phyloP scores from a whole-genome alignment of 371 early-diverging fungal genomes.

The Circinella minor region DNA sequence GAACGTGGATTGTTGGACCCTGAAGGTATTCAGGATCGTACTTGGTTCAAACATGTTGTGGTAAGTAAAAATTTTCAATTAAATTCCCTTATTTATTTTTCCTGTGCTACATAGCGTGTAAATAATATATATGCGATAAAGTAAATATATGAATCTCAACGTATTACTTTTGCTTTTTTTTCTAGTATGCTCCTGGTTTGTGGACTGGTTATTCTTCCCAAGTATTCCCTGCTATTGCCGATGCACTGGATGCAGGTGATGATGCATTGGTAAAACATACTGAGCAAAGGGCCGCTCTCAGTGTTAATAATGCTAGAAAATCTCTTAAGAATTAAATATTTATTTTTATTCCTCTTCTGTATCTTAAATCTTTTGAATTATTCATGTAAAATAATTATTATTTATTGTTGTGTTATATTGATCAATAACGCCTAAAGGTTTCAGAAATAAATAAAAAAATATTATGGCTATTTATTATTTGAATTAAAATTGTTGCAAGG shows the following conservation, averaged over 20 bases:
- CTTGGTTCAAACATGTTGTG: constrained; percentile 69
- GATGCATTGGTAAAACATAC: constrained; percentile 26
- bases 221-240: constrained; percentile 58
- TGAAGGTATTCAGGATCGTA: constrained; percentile 59
- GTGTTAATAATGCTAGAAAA: constrained; percentile 13
- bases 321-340: constrained; percentile 1
- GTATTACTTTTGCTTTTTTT: neutral
- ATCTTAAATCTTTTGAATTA: neutral
- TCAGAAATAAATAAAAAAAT: neutral
- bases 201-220: constrained; percentile 65
- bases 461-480: neutral
- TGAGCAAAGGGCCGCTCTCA: constrained; percentile 31
- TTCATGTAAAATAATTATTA: neutral
- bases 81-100: too few species aligned
- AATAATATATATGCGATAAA: too few species aligned
- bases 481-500: neutral
- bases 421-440: too few species aligned
- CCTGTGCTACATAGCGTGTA: too few species aligned
- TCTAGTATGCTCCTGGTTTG: constrained; percentile 54
- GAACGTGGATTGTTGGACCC: constrained; percentile 62
- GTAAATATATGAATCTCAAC: too few species aligned
- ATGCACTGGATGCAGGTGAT: constrained; percentile 48
- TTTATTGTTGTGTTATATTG: too few species aligned
- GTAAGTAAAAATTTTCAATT: neutral
- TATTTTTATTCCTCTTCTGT: neutral